Base-by-base conservation (phyloP, 176 grass and related monocot species). In the Carex kokanica region DNA sequence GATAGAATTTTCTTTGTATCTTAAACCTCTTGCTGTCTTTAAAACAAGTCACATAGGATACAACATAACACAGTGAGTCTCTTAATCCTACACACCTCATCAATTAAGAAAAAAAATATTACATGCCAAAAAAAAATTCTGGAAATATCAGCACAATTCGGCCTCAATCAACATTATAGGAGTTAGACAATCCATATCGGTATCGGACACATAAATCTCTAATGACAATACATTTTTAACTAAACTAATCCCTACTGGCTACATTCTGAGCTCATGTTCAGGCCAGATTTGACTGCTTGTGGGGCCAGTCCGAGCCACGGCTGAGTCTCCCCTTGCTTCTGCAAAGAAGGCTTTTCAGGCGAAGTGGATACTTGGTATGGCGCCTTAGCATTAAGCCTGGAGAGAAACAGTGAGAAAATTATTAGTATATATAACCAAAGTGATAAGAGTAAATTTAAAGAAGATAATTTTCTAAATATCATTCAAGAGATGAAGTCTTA, bases 231-330 rank as follows among this genome's bases (percentile, higher is more conserved):
- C 27, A 82, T 52, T 13, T 15, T 29, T 82, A 53, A 31, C 40
- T 34, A 56, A 82, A 82, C 3, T 64, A 81, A 17, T 86, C 69
- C n/a, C 54, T 78, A 90, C 66, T 78, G 81, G 62, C 25, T 84
- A 38, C 49, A 52, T 45, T 86, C 88, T 27, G 83, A 89, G 69
- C 20, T 89, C 57, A 86, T 57, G 24, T 2, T 32, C 49, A 56
- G 14, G 51, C 51, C 69, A 40, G 87, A 49, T 41, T 82, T 81
- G 34, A 84, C 43, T 32, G 81, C 64, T 53, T 93, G 91, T 13
- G 87, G 81, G 16, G 81, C 85, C 68, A 97, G 82, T 36, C 91
- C 91, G 70, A 99, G 97, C 97, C 97, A 99, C 65, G 88, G 38
- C 77, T 90, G 88, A 84, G 73, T 89, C 74, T 99, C 91, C 54